Conservation (phyloP, 2,329 filamentous ascomycete species). For the Pleomassaria siparia region DNA sequence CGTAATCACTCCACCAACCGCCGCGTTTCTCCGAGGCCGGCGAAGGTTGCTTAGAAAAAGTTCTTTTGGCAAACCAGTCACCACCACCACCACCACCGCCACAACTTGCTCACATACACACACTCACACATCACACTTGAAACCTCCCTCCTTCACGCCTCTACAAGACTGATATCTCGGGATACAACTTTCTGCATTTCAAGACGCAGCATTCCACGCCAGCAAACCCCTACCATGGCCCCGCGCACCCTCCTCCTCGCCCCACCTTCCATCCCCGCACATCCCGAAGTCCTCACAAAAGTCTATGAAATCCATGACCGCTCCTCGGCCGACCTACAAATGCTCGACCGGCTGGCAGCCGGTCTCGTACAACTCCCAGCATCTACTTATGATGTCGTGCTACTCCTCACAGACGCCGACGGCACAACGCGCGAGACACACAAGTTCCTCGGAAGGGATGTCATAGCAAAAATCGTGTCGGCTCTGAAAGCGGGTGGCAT, state of each 20-base stretch:
- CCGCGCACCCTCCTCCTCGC: conserved; percentile 78
- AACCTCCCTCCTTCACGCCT: not conserved
- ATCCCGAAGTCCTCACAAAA: conserved; percentile 73
- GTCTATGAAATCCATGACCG: conserved; percentile 75
- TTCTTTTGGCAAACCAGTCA: conserved; percentile 21
- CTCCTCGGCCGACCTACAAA: conserved; percentile 82
- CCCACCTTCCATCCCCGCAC: conserved; percentile 83
- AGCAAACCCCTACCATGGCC: conserved; percentile 39
- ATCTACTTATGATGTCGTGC: conserved; percentile 78
- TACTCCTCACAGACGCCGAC: conserved; percentile 79
- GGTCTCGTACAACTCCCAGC: conserved; percentile 77
- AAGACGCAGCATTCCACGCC: conserved; percentile 10
- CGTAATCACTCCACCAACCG: conserved; percentile 17
- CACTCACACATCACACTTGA: not conserved
- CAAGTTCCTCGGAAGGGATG: conserved; percentile 64
- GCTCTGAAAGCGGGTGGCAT: conserved; percentile 70
- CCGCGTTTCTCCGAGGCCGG: conserved; percentile 32
- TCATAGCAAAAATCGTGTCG: conserved; percentile 69
- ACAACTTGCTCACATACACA: conserved; percentile 16
- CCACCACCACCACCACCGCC: too few relatives aligned
- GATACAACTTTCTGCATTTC: not conserved
- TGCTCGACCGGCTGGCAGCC: conserved; percentile 89
- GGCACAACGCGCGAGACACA: conserved; percentile 63
- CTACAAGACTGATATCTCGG: not conserved
- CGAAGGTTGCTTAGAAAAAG: conserved; percentile 24